These are phyloP conservation scores for Physcomitrellopsis africana DNA, from an alignment of 225 moss, liverwort and hornwort species.

Conservation along the genomic window DNA sequence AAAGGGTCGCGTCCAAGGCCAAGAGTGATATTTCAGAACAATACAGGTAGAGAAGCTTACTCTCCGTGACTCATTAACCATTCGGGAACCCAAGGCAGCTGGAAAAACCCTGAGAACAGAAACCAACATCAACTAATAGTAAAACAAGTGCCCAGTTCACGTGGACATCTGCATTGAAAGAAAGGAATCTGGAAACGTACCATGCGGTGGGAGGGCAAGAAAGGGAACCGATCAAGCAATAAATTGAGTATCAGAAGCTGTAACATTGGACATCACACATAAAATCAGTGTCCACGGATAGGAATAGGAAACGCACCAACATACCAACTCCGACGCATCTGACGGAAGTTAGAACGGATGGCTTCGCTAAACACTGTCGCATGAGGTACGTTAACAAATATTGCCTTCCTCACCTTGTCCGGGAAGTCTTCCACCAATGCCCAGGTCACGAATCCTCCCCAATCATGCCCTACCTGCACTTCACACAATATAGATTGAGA, in stretches of 20 bases:
- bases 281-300: too few species aligned
- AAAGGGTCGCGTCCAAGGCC: not conserved
- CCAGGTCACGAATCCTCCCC: slow-evolving; percentile 80
- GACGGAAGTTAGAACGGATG: slow-evolving; percentile 44
- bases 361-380: slow-evolving; percentile 39
- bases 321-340: slow-evolving; percentile 71
- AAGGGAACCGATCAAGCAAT: not conserved
- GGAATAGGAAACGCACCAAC: slow-evolving; percentile 39
- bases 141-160: not conserved
- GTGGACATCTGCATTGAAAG: not conserved
- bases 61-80: slow-evolving; percentile 30
- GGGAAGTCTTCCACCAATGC: slow-evolving; percentile 77
- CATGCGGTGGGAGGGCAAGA: too few species aligned
- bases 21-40: not conserved
- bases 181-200: too few species aligned
- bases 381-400: slow-evolving; percentile 58
- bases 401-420: slow-evolving; percentile 62
- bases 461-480: slow-evolving; percentile 82
- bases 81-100: slow-evolving; percentile 40
- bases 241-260: not conserved
- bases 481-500: not conserved
- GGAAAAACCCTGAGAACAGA: slow-evolving; percentile 58
- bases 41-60: slow-evolving; percentile 24
- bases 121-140: slow-evolving; percentile 13
- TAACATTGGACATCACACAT: too few species aligned